phyloP scores from a whole-genome alignment of 2,329 filamentous ascomycete genomes.

The Pezicula rhizophila region DNA sequence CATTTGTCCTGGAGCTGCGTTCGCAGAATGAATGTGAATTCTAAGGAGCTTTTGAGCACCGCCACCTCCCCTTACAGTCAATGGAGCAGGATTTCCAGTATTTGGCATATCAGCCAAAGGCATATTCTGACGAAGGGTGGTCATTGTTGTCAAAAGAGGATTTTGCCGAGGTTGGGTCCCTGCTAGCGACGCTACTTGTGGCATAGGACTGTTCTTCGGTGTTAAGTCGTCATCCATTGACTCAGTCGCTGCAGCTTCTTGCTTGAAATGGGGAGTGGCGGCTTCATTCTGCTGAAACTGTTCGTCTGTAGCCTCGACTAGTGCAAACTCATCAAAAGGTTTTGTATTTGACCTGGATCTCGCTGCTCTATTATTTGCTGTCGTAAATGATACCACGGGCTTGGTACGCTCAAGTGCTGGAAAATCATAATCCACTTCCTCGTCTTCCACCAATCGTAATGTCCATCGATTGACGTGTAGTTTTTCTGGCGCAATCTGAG shows the following conservation, averaged over 20 bases:
- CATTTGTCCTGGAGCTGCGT: constrained; percentile 66
- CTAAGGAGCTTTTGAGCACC: constrained; percentile 66
- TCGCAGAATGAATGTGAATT: constrained; percentile 65
- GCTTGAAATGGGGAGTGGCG: constrained; percentile 60
- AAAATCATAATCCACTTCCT: constrained; percentile 81
- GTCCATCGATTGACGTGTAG: constrained; percentile 78
- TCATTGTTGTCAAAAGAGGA: constrained; percentile 54
- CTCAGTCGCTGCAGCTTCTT: constrained; percentile 38
- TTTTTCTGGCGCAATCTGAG: constrained; percentile 57
- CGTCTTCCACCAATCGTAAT: constrained; percentile 76
- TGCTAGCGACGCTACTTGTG: constrained; percentile 24
- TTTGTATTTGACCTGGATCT: constrained; percentile 62
- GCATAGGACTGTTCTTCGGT: constrained; percentile 26
- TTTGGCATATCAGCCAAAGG: constrained; percentile 52
- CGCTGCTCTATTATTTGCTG: constrained; percentile 66
- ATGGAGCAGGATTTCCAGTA: constrained; percentile 22
- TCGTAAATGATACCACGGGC: constrained; percentile 71
- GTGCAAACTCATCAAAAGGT: constrained; percentile 75
- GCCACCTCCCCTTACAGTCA: constrained; percentile 37
- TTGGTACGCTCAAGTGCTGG: constrained; percentile 70
- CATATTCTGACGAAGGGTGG: constrained; percentile 44
- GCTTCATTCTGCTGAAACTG: constrained; percentile 65
- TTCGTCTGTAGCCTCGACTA: constrained; percentile 64
- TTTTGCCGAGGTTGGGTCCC: constrained; percentile 39
- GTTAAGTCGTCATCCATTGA: constrained; percentile 36